phyloP scores from a whole-genome alignment of 2,329 filamentous ascomycete species.

The Periconia macrospinosa region DNA sequence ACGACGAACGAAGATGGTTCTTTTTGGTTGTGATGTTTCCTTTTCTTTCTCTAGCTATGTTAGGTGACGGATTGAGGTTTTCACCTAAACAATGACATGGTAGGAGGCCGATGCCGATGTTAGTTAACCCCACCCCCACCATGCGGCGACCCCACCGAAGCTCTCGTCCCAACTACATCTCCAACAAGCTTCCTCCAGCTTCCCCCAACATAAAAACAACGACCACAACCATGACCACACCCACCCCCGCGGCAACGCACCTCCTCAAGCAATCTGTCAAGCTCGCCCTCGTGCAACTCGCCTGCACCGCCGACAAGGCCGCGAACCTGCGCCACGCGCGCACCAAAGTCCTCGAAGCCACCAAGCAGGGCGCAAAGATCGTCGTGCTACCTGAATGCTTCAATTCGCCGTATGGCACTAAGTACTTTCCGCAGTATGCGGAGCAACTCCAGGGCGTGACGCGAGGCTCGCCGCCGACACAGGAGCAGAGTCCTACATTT shows the following conservation, averaged over 20 bases:
- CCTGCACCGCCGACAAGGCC: constrained; percentile 69
- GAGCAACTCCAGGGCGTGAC: constrained; percentile 82
- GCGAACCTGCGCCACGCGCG: constrained; percentile 82
- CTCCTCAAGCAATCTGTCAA: constrained; percentile 43
- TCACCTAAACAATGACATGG: neutral
- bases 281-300: constrained; percentile 53
- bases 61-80: neutral
- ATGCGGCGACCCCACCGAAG: neutral
- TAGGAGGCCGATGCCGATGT: neutral
- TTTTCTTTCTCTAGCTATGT: neutral
- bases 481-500: constrained; percentile 76
- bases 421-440: constrained; percentile 89
- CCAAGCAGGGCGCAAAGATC: constrained; percentile 73
- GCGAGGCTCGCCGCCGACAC: constrained; percentile 70
- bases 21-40: neutral
- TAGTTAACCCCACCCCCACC: neutral
- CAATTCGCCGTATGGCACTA: constrained; percentile 93
- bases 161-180: neutral
- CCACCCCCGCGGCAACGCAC: constrained; percentile 20
- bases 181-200: neutral
- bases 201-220: neutral
- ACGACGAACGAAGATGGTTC: too few species aligned
- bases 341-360: constrained; percentile 79
- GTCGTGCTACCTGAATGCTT: constrained; percentile 97
- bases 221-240: neutral